Evolutionary conservation across 441 rosid species (phyloP).

Genomic region (Brassica hybrid): DNA sequence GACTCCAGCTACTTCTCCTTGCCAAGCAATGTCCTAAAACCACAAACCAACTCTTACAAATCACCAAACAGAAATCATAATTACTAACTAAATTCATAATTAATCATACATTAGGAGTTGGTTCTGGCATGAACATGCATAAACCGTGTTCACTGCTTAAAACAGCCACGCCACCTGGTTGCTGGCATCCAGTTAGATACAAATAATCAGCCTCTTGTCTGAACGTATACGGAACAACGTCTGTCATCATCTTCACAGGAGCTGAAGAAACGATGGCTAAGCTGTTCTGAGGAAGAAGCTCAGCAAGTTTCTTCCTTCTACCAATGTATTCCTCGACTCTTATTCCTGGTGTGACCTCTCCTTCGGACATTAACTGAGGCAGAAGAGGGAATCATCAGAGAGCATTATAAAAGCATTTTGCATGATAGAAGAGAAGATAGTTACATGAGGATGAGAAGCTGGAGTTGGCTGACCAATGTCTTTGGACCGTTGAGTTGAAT

Average conservation of each 20-base stretch:
- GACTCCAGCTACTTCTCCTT: slow-evolving; percentile 89
- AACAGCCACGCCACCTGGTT: slow-evolving; percentile 94
- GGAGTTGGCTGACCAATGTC: slow-evolving; percentile 94
- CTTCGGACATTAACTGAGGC: slow-evolving; percentile 73
- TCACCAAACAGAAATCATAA: neutral
- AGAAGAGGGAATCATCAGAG: slow-evolving; percentile 21
- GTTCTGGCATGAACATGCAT: slow-evolving; percentile 99
- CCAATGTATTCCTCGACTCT: slow-evolving; percentile 73
- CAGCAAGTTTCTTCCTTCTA: slow-evolving; percentile 74
- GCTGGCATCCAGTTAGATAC: slow-evolving; percentile 94
- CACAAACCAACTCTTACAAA: slow-evolving; percentile 21
- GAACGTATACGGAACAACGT: slow-evolving; percentile 91
- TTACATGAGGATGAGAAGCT: slow-evolving; percentile 91
- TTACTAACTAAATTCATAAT: neutral
- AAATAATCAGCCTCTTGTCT: slow-evolving; percentile 90
- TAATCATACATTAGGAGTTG: slow-evolving; percentile 67
- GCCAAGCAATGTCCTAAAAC: slow-evolving; percentile 84
- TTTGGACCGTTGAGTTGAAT: slow-evolving; percentile 54
- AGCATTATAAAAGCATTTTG: slow-evolving; percentile 9
- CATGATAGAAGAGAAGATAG: neutral
- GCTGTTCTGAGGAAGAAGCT: slow-evolving; percentile 78
- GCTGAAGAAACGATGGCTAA: slow-evolving; percentile 88
- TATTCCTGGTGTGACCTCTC: slow-evolving; percentile 94
- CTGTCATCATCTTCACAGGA: slow-evolving; percentile 96
- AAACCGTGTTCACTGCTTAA: slow-evolving; percentile 74